Evolutionary conservation across 2,329 filamentous ascomycete genomes (phyloP).

Genomic region (Pseudogymnoascus sp.): DNA sequence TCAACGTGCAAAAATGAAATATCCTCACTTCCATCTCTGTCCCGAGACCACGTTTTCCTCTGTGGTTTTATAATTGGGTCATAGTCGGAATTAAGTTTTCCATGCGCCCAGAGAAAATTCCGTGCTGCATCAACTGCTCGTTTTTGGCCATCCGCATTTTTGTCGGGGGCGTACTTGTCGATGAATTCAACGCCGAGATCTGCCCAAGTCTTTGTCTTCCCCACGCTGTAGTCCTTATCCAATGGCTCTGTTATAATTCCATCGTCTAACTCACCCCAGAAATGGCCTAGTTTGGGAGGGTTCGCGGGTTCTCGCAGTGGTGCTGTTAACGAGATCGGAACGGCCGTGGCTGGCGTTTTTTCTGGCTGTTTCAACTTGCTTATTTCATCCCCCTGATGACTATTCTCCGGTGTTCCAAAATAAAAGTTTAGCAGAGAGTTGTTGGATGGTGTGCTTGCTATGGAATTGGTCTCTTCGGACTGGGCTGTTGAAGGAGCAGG

Average conservation of each 20-base stretch:
- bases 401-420: background rate
- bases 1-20: background rate
- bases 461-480: background rate
- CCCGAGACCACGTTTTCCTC: background rate
- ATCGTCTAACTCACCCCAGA: background rate
- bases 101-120: conserved; percentile 13
- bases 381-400: background rate
- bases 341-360: background rate
- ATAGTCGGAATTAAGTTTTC: conserved; percentile 11
- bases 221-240: background rate
- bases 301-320: background rate
- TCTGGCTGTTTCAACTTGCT: background rate
- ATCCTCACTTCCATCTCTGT: background rate
- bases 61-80: background rate
- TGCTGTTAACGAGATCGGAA: background rate
- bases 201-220: background rate
- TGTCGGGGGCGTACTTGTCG: background rate
- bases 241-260: background rate
- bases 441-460: background rate
- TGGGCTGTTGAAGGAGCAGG: background rate
- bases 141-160: background rate
- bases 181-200: background rate
- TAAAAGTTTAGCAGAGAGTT: background rate
- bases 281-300: background rate
- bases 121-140: conserved; percentile 9